These are phyloP conservation scores for Aspergillus brunneoviolaceus DNA, from an alignment of 2,329 filamentous ascomycete species.

Conservation along the genomic window DNA sequence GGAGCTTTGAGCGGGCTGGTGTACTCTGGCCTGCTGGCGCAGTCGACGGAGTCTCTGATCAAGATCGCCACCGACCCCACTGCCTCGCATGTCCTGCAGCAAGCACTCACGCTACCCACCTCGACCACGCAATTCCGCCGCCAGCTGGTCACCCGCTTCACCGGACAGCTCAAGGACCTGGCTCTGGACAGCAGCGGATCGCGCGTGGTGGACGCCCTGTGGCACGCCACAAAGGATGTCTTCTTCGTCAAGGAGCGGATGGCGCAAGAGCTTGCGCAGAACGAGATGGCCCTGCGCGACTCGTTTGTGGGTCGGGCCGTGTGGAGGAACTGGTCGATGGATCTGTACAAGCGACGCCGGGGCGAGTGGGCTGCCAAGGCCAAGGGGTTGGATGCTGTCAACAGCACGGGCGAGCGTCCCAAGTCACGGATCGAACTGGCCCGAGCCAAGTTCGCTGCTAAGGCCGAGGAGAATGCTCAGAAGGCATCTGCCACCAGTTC, in stretches of 20 bases:
- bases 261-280: constrained; percentile 60
- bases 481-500: constrained; percentile 10
- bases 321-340: constrained; percentile 74
- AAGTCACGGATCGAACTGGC: constrained; percentile 59
- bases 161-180: constrained; percentile 60
- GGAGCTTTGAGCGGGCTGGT: constrained; percentile 69
- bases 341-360: constrained; percentile 64
- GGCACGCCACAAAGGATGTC: constrained; percentile 62
- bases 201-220: constrained; percentile 67
- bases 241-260: constrained; percentile 68
- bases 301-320: constrained; percentile 65
- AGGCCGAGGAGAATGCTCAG: constrained; percentile 25
- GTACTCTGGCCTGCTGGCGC: constrained; percentile 67
- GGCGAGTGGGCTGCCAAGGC: constrained; percentile 64
- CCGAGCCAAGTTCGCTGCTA: constrained; percentile 55
- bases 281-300: constrained; percentile 63
- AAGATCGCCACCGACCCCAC: constrained; percentile 64
- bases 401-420: constrained; percentile 30
- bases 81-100: constrained; percentile 64
- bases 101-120: constrained; percentile 57
- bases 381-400: constrained; percentile 48
- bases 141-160: constrained; percentile 63
- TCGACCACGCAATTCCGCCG: constrained; percentile 58
- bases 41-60: constrained; percentile 57
- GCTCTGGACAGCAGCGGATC: constrained; percentile 63